phyloP scores from a whole-genome alignment of 2,329 filamentous ascomycete genomes.

The Sphaerostilbella broomeana region DNA sequence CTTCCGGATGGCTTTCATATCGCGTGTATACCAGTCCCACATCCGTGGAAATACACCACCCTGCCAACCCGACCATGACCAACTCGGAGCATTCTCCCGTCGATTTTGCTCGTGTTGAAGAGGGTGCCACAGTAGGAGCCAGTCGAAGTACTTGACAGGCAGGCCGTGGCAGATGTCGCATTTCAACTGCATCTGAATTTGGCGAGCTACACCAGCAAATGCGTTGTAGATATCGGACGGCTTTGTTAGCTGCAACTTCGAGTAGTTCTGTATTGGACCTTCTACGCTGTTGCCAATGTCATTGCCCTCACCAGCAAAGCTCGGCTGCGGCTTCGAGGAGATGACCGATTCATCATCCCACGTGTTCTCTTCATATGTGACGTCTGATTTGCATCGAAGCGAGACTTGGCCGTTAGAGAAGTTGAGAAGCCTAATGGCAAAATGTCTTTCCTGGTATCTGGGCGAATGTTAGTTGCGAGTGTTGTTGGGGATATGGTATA shows the following conservation, averaged over 20 bases:
- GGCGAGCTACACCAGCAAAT: constrained; percentile 1
- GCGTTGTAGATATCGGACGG: constrained; percentile 1
- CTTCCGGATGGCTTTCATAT: not conserved
- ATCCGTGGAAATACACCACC: not conserved
- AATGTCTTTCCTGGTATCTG: not conserved
- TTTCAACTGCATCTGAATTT: not conserved
- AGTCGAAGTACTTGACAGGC: not conserved
- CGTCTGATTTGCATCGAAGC: not conserved
- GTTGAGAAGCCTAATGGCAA: not conserved
- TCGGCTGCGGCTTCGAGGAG: not conserved
- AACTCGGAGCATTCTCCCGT: not conserved
- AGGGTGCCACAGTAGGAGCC: not conserved
- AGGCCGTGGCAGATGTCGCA: constrained; percentile 1
- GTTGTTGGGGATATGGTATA: too few species aligned
- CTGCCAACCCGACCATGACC: not conserved
- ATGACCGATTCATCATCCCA: constrained; percentile 1
- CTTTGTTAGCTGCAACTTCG: not conserved
- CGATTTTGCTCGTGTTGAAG: not conserved
- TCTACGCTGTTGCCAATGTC: not conserved
- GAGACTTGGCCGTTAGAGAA: not conserved
- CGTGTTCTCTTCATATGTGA: not conserved
- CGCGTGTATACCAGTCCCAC: not conserved
- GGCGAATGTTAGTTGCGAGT: not conserved
- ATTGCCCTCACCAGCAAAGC: not conserved
- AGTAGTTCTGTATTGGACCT: constrained; percentile 1